Evolutionary conservation across 1,284 basidiomycete species (phyloP).

Genomic region (Mycosarcoma mackinlayi): DNA sequence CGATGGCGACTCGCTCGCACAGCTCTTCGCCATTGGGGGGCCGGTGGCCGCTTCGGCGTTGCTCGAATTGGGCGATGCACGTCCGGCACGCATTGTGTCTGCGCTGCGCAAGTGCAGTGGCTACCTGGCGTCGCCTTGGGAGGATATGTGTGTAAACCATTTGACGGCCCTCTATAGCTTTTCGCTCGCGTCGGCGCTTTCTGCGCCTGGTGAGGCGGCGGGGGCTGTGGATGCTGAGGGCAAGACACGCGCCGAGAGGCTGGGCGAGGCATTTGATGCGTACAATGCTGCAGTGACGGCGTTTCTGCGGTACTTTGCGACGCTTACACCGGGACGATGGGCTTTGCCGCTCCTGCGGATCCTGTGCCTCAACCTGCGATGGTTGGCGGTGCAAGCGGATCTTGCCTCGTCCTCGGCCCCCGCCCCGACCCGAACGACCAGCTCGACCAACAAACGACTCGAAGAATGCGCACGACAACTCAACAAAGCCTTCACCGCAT

Average conservation of each 20-base stretch:
- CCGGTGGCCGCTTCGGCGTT: slow-evolving; percentile 26
- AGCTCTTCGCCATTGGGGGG: slow-evolving; percentile 50
- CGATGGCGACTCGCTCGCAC: slow-evolving; percentile 50
- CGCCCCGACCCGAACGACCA: slow-evolving; percentile 11
- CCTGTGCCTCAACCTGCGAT: slow-evolving; percentile 56
- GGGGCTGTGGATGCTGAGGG: slow-evolving; percentile 31
- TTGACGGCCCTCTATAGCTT: slow-evolving; percentile 41
- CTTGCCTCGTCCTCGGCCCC: not conserved
- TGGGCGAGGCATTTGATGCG: slow-evolving; percentile 53
- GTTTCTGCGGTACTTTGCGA: slow-evolving; percentile 55
- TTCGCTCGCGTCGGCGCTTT: slow-evolving; percentile 34
- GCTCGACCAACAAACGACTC: slow-evolving; percentile 72
- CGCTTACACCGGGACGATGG: slow-evolving; percentile 58
- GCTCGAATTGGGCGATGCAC: slow-evolving; percentile 37
- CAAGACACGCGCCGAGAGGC: slow-evolving; percentile 27
- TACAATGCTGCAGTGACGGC: slow-evolving; percentile 47
- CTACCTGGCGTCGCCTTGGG: slow-evolving; percentile 55
- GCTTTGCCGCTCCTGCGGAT: slow-evolving; percentile 54
- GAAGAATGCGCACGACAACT: slow-evolving; percentile 91
- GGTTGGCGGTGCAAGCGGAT: slow-evolving; percentile 57
- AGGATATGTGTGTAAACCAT: slow-evolving; percentile 54
- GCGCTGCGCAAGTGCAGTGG: slow-evolving; percentile 47
- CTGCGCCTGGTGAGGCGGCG: too few species aligned
- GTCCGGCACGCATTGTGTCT: slow-evolving; percentile 30
- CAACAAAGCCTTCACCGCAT: slow-evolving; percentile 90